Percentiles rank a stretch among this genome's conserved stretches.
Conservation (phyloP, 345 rosid species). For the Linum lewisii region DNA sequence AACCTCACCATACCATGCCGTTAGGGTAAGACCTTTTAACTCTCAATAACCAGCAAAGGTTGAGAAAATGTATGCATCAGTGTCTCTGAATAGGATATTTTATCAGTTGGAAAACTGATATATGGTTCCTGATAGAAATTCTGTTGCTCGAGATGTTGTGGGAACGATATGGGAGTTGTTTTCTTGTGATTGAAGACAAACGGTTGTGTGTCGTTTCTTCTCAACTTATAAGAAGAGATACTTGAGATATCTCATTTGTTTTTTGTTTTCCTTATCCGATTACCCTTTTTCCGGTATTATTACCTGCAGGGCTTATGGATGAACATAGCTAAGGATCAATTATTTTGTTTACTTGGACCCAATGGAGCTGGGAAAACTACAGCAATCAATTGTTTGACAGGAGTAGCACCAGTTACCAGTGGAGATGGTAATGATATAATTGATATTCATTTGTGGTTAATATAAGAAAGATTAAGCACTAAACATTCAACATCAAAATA, state of each 20-base stretch:
- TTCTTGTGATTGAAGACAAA: background rate
- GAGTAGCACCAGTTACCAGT: slow-evolving; percentile 65
- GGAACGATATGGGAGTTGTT: background rate
- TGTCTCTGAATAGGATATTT: background rate
- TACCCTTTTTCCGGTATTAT: slow-evolving; percentile 7
- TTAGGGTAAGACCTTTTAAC: slow-evolving; percentile 41
- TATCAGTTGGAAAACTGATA: background rate
- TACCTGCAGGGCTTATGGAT: slow-evolving; percentile 66
- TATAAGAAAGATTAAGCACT: background rate
- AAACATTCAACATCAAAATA: background rate
- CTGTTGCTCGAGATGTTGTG: background rate
- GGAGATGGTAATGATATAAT: slow-evolving; percentile 61
- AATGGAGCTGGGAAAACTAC: slow-evolving; percentile 98
- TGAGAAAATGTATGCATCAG: background rate
- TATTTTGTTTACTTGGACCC: slow-evolving; percentile 94
- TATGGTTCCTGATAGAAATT: background rate
- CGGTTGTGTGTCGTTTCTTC: background rate
- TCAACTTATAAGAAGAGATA: background rate
- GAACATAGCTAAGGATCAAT: slow-evolving; percentile 70
- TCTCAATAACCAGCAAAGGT: background rate
- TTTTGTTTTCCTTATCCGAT: background rate
- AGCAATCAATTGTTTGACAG: slow-evolving; percentile 70
- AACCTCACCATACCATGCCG: slow-evolving; percentile 73
- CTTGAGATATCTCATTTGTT: background rate
- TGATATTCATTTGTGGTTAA: background rate